These are phyloP conservation scores for Alternaria alternata DNA, from an alignment of 2,329 filamentous ascomycete genomes.

Conservation along the genomic window DNA sequence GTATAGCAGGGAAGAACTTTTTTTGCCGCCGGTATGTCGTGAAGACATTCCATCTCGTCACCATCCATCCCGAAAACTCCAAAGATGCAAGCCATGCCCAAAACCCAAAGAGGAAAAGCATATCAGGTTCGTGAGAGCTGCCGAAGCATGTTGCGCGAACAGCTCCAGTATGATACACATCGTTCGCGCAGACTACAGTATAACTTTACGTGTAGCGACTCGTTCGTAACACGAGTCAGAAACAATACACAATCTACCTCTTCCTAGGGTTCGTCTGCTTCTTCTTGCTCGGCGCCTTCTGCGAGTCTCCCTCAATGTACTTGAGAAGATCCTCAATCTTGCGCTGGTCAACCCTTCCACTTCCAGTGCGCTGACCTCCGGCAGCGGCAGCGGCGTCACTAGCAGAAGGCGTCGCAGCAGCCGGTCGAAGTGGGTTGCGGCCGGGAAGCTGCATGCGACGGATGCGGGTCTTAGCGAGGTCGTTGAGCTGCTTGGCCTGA, in stretches of 20 bases:
- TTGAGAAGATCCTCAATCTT: slow-evolving; percentile 93
- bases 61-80: neutral
- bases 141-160: neutral
- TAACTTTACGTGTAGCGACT: slow-evolving; percentile 2
- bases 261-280: slow-evolving; percentile 55
- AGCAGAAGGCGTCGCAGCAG: slow-evolving; percentile 67
- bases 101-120: neutral
- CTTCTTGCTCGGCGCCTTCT: slow-evolving; percentile 57
- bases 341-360: slow-evolving; percentile 69
- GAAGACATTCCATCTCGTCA: neutral
- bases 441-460: slow-evolving; percentile 73
- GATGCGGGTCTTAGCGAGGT: slow-evolving; percentile 76
- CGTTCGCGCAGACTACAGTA: slow-evolving; percentile 4
- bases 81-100: slow-evolving; percentile 3
- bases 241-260: slow-evolving; percentile 10
- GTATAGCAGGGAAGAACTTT: neutral
- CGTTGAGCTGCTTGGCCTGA: slow-evolving; percentile 92
- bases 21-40: neutral
- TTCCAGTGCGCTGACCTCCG: slow-evolving; percentile 50
- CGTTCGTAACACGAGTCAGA: neutral
- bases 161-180: slow-evolving; percentile 1
- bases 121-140: neutral
- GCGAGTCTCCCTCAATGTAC: slow-evolving; percentile 81
- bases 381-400: slow-evolving; percentile 55
- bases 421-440: slow-evolving; percentile 64